Percentiles rank a stretch among this genome's conserved stretches.
phyloP scores from a whole-genome alignment of 345 rosid genomes.

The Eucalyptus cladocalyx region DNA sequence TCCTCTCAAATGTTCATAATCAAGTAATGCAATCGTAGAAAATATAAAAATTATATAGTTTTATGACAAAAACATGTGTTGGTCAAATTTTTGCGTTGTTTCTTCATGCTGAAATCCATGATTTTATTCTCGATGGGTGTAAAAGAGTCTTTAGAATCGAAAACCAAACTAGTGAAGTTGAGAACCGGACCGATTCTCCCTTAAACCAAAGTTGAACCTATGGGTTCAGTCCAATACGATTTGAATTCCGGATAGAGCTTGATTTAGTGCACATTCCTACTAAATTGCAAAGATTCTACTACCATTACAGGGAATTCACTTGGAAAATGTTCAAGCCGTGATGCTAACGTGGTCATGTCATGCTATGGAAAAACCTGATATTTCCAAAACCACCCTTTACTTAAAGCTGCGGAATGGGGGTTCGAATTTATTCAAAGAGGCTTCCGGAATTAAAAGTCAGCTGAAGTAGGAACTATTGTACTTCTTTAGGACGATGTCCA shows the following conservation, averaged over 20 bases:
- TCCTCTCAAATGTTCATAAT: slow-evolving; percentile 36
- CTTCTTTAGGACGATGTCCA: background rate
- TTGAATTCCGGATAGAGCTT: background rate
- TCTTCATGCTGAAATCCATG: background rate
- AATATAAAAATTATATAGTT: background rate
- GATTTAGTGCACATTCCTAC: background rate
- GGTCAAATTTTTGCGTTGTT: background rate
- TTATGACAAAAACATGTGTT: background rate
- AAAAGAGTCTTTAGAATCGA: background rate
- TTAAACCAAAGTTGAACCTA: background rate
- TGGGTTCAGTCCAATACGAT: background rate
- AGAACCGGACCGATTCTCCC: background rate
- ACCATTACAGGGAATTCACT: background rate
- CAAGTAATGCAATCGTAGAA: slow-evolving; percentile 27
- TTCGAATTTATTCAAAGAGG: background rate
- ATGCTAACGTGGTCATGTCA: background rate
- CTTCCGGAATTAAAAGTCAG: background rate
- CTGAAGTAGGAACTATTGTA: background rate
- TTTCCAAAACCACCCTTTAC: background rate
- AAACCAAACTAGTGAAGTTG: background rate
- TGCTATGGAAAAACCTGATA: background rate
- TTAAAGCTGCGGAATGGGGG: background rate
- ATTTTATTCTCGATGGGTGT: background rate
- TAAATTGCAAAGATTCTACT: background rate
- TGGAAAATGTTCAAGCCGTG: background rate